A percentile compares a stretch with the other conserved stretches of the same genome.
Conservation (phyloP, 345 rosid species). For the Gynandropsis gynandra region DNA sequence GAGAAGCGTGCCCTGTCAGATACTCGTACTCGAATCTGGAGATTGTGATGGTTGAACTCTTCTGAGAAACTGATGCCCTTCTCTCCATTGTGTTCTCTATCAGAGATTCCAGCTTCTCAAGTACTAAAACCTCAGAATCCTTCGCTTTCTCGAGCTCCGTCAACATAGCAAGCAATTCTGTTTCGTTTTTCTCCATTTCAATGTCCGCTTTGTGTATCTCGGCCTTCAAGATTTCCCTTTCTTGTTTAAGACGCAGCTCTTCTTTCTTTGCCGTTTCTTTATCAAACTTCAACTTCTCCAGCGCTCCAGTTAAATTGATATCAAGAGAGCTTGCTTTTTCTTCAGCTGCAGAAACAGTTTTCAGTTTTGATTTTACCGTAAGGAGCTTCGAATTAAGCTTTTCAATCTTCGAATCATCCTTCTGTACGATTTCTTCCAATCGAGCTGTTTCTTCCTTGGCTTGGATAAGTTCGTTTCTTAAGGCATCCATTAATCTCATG, state of each 20-base stretch:
- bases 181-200: constrained; percentile 45
- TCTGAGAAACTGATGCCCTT: constrained; percentile 42
- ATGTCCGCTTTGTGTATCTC: constrained; percentile 44
- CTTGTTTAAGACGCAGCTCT: constrained; percentile 38
- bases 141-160: constrained; percentile 57
- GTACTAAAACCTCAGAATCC: constrained; percentile 47
- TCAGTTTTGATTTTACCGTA: constrained; percentile 53
- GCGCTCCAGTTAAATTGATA: constrained; percentile 42
- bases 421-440: constrained; percentile 40
- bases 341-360: constrained; percentile 44
- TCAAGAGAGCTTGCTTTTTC: constrained; percentile 45
- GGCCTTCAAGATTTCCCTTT: constrained; percentile 37
- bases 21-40: constrained; percentile 80
- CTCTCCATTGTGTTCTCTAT: constrained; percentile 38
- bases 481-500: constrained; percentile 55
- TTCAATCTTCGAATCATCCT: constrained; percentile 40
- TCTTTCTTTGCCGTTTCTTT: constrained; percentile 53
- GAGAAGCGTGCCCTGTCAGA: constrained; percentile 50
- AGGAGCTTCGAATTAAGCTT: constrained; percentile 68
- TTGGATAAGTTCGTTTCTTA: constrained; percentile 52
- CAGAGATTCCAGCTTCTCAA: constrained; percentile 44
- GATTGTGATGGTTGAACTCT: constrained; percentile 41
- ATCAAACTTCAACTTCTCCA: constrained; percentile 54
- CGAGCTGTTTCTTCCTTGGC: constrained; percentile 41
- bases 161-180: constrained; percentile 42